Evolutionary conservation across 371 early-diverging fungal genomes (phyloP).

Genomic region (Mortierella sp.): DNA sequence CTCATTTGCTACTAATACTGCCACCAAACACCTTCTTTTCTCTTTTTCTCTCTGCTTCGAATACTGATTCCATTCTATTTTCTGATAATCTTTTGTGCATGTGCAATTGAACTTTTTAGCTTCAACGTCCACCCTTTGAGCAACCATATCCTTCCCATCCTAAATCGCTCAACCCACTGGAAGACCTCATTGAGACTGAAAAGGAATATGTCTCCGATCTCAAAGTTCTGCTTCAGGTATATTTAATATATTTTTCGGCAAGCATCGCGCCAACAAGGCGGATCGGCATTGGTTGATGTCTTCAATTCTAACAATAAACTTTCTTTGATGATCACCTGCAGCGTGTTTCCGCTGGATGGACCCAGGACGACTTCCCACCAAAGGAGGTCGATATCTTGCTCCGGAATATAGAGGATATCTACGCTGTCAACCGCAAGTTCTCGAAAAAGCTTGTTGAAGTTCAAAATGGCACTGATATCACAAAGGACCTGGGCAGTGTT

Average conservation of each 20-base stretch:
- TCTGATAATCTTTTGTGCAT: background rate
- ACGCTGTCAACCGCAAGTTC: conserved; percentile 54
- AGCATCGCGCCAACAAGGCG: background rate
- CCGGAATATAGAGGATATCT: conserved; percentile 51
- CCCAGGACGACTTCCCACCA: conserved; percentile 53
- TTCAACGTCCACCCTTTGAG: conserved; percentile 50
- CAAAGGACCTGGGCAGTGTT: conserved; percentile 39
- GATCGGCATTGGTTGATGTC: background rate
- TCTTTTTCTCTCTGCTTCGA: background rate
- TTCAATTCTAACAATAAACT: background rate
- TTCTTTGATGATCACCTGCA: conserved; percentile 3
- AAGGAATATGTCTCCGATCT: conserved; percentile 53
- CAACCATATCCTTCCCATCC: conserved; percentile 43
- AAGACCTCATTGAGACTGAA: conserved; percentile 52
- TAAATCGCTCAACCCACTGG: conserved; percentile 46
- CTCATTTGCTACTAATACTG: background rate
- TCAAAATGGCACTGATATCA: conserved; percentile 25
- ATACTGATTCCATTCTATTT: background rate
- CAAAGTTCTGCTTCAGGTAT: conserved; percentile 54
- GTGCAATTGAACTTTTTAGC: conserved; percentile 12
- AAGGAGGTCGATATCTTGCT: conserved; percentile 52
- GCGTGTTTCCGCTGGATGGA: conserved; percentile 57
- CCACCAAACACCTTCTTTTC: background rate
- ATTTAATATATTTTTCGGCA: background rate
- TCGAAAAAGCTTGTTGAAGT: conserved; percentile 48